These are phyloP conservation scores for Diutina catenulata DNA, from an alignment of 1,139 yeast genomes.

Conservation along the genomic window DNA sequence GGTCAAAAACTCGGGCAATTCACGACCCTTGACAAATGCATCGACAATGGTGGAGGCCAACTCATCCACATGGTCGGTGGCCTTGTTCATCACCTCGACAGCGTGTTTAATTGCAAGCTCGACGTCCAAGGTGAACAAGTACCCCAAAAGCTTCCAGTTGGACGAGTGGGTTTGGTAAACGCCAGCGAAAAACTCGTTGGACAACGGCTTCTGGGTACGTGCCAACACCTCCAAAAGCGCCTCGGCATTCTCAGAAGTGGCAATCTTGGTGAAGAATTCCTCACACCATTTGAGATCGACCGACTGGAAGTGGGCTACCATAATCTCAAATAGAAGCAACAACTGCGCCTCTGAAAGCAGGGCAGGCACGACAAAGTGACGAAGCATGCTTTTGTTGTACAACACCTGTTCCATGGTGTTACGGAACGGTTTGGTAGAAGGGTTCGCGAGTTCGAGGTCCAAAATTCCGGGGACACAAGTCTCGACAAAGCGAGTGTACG, in stretches of 20 bases:
- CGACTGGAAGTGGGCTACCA: slow-evolving; percentile 7
- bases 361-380: background rate
- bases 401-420: background rate
- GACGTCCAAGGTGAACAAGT: slow-evolving; percentile 34
- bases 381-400: background rate
- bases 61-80: slow-evolving; percentile 3
- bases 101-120: slow-evolving; percentile 9
- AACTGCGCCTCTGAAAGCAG: background rate
- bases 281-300: slow-evolving; percentile 27
- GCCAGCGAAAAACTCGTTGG: slow-evolving; percentile 30
- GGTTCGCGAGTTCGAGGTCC: background rate
- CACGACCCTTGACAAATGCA: slow-evolving; percentile 49
- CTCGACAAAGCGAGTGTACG: background rate
- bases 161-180: slow-evolving; percentile 21
- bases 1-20: slow-evolving; percentile 36
- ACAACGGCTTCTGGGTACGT: slow-evolving; percentile 33
- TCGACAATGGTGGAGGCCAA: slow-evolving; percentile 31
- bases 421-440: background rate
- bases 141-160: slow-evolving; percentile 34
- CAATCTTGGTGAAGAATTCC: slow-evolving; percentile 20
- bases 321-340: background rate
- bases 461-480: background rate
- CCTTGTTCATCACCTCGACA: slow-evolving; percentile 6
- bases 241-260: slow-evolving; percentile 23
- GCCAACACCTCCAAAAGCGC: slow-evolving; percentile 26